These are phyloP conservation scores for Cyclocybe cylindracea DNA, from an alignment of 768 basidiomycete species.

Conservation along the genomic window DNA sequence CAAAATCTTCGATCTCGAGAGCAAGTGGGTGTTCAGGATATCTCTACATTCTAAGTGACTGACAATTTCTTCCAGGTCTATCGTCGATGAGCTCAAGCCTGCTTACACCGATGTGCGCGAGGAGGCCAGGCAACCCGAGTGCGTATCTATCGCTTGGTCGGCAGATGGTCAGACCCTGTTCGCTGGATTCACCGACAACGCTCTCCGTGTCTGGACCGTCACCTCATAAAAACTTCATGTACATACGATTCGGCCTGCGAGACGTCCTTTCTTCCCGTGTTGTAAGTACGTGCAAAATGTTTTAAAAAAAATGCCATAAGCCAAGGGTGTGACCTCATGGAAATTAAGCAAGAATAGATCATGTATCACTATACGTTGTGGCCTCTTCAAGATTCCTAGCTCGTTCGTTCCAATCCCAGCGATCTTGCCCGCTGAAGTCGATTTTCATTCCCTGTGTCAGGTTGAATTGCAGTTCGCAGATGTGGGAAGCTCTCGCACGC, in stretches of 20 bases:
- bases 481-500: slow-evolving; percentile 69
- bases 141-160: slow-evolving; percentile 97
- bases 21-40: slow-evolving; percentile 70
- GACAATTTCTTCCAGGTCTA: slow-evolving; percentile 58
- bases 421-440: slow-evolving; percentile 75
- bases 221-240: slow-evolving; percentile 48
- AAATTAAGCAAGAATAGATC: background rate
- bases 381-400: slow-evolving; percentile 65
- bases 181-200: slow-evolving; percentile 95
- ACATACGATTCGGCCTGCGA: slow-evolving; percentile 19
- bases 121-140: slow-evolving; percentile 81
- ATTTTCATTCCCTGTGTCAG: slow-evolving; percentile 66
- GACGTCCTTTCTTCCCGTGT: slow-evolving; percentile 21
- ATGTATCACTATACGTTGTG: slow-evolving; percentile 8
- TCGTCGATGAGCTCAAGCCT: slow-evolving; percentile 98
- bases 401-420: slow-evolving; percentile 69
- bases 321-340: background rate
- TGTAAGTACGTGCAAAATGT: slow-evolving; percentile 27
- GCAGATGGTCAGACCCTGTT: slow-evolving; percentile 97
- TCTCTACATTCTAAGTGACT: background rate
- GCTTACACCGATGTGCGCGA: slow-evolving; percentile 80
- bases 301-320: slow-evolving; percentile 35
- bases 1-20: slow-evolving; percentile 99
- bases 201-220: slow-evolving; percentile 91
- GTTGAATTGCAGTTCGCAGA: slow-evolving; percentile 73